These are phyloP conservation scores for Mortierella sp. DNA, from an alignment of 371 early-diverging fungal species.

Conservation along the genomic window DNA sequence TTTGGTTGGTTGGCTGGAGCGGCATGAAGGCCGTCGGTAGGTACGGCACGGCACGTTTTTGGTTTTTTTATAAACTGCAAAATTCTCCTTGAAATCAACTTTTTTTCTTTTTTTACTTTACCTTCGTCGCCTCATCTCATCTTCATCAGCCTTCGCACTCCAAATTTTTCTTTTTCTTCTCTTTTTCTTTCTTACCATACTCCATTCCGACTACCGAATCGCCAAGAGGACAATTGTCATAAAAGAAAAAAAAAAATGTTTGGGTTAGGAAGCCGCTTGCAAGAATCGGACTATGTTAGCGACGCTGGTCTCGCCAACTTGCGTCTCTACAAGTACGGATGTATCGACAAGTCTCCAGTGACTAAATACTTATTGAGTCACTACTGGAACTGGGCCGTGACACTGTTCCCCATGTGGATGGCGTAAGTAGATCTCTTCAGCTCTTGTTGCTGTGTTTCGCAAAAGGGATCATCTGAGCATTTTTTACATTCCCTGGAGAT, in stretches of 20 bases:
- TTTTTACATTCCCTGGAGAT: background rate
- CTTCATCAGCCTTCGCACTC: background rate
- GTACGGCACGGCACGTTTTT: background rate
- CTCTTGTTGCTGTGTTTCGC: constrained; percentile 1
- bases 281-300: constrained; percentile 63
- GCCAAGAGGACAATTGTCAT: background rate
- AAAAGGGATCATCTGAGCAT: background rate
- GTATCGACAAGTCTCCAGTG: constrained; percentile 88
- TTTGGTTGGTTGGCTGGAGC: background rate
- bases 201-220: constrained; percentile 3
- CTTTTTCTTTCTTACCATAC: constrained; percentile 7
- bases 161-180: background rate
- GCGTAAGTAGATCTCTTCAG: constrained; percentile 75
- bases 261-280: constrained; percentile 52
- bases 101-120: constrained; percentile 4
- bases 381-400: constrained; percentile 93
- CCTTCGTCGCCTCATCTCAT: background rate
- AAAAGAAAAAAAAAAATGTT: constrained; percentile 24
- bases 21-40: background rate
- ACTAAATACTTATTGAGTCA: constrained; percentile 85
- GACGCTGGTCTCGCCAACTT: constrained; percentile 81
- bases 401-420: constrained; percentile 91
- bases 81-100: background rate
- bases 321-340: constrained; percentile 85
- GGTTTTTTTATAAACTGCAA: background rate